A percentile compares a stretch with the other conserved stretches of the same genome.
Evolutionary conservation across 768 basidiomycete species (phyloP).

Genomic region (Clitopilus passeckerianus): DNA sequence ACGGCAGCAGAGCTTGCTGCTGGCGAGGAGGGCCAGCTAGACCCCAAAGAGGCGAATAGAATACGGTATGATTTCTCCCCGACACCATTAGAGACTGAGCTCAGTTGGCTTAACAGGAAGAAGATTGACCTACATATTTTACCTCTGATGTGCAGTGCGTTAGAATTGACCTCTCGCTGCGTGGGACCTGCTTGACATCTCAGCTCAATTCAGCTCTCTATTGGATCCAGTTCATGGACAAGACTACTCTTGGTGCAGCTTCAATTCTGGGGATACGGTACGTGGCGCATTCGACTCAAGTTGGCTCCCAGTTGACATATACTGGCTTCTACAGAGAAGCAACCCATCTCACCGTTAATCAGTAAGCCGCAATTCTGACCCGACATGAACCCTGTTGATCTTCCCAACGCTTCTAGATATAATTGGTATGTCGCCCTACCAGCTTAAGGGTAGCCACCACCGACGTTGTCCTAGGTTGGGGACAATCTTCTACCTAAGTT

Average conservation of each 20-base stretch:
- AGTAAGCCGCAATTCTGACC: slow-evolving; percentile 35
- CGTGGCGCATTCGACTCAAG: too few species aligned
- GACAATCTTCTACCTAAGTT: slow-evolving; percentile 70
- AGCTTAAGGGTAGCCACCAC: background rate
- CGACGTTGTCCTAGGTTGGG: slow-evolving; percentile 52
- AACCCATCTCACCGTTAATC: slow-evolving; percentile 58
- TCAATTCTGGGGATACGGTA: slow-evolving; percentile 70
- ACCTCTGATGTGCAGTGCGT: slow-evolving; percentile 69
- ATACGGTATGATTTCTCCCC: slow-evolving; percentile 35
- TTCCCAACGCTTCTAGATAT: slow-evolving; percentile 39
- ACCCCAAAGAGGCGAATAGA: slow-evolving; percentile 45
- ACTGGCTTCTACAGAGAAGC: slow-evolving; percentile 34
- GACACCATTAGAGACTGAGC: background rate
- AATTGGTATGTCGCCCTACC: slow-evolving; percentile 42
- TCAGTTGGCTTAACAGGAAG: slow-evolving; percentile 24
- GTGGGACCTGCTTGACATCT: too few species aligned
- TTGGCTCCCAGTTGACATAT: too few species aligned
- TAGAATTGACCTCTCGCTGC: too few species aligned
- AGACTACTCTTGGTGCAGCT: slow-evolving; percentile 62
- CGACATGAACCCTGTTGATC: background rate
- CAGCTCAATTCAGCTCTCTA: background rate
- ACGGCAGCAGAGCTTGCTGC: slow-evolving; percentile 56
- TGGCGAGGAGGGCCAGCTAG: slow-evolving; percentile 36
- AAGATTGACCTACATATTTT: slow-evolving; percentile 69
- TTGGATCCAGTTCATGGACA: slow-evolving; percentile 80